phyloP scores from a whole-genome alignment of 805 yeast genomes.

The Saccharomycopsis capsularis region DNA sequence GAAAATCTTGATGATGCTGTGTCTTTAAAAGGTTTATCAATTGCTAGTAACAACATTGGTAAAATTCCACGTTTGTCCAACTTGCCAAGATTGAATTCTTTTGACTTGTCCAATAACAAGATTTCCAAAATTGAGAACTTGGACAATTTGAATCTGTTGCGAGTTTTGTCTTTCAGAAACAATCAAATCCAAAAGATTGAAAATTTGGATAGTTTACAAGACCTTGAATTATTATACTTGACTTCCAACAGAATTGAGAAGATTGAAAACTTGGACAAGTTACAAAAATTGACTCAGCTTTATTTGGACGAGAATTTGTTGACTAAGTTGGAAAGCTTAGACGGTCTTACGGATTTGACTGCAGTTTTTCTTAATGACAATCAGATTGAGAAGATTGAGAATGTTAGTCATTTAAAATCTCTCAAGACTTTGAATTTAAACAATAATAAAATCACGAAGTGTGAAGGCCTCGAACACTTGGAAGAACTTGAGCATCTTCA shows the following conservation, averaged over 20 bases:
- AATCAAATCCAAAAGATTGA: slow-evolving; percentile 12
- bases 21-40: not conserved
- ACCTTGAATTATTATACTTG: slow-evolving; percentile 4
- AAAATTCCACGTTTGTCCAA: not conserved
- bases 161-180: slow-evolving; percentile 1
- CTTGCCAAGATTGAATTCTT: not conserved
- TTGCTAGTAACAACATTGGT: slow-evolving; percentile 3
- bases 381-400: slow-evolving; percentile 6
- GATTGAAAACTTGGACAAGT: slow-evolving; percentile 29
- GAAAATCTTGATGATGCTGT: not conserved
- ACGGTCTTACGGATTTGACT: not conserved
- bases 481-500: slow-evolving; percentile 9
- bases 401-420: slow-evolving; percentile 6
- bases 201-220: slow-evolving; percentile 5
- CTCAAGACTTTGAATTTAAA: slow-evolving; percentile 8
- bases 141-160: slow-evolving; percentile 1
- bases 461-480: slow-evolving; percentile 9
- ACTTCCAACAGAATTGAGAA: slow-evolving; percentile 8
- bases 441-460: slow-evolving; percentile 5
- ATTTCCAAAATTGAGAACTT: slow-evolving; percentile 13
- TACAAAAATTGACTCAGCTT: slow-evolving; percentile 44
- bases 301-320: slow-evolving; percentile 39
- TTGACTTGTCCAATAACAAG: slow-evolving; percentile 8
- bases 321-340: not conserved
- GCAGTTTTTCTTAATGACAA: slow-evolving; percentile 11